Percentiles rank a stretch among this genome's conserved stretches.
Evolutionary conservation across 768 basidiomycete species (phyloP).

Genomic region (Arthromyces matolae): DNA sequence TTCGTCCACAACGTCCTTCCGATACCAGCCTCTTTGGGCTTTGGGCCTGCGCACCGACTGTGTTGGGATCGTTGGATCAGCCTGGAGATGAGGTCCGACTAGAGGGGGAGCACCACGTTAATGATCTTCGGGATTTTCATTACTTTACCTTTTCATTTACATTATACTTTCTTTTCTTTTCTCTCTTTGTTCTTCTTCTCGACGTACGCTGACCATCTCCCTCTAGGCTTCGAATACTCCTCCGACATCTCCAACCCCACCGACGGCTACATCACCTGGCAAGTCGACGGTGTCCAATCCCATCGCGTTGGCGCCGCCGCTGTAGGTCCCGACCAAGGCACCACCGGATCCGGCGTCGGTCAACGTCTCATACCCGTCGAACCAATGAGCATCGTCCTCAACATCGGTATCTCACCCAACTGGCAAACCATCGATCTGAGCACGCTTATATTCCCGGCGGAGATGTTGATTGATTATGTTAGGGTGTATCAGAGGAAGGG

Average conservation of each 20-base stretch:
- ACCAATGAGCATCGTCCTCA: conserved; percentile 57
- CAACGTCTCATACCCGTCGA: conserved; percentile 60
- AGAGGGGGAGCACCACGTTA: not conserved
- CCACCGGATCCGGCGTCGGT: conserved; percentile 43
- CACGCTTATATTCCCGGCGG: conserved; percentile 65
- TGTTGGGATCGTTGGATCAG: no score
- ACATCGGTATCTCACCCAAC: conserved; percentile 60
- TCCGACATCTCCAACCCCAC: conserved; percentile 49
- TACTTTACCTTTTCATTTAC: not conserved
- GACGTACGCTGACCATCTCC: not conserved
- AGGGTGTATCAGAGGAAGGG: conserved; percentile 73
- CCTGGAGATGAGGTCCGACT: no score
- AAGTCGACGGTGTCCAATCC: conserved; percentile 50
- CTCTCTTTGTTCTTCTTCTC: not conserved
- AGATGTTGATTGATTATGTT: conserved; percentile 74
- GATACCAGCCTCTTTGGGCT: no score
- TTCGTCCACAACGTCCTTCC: no score
- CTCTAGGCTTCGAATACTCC: conserved; percentile 72
- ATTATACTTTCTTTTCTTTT: not conserved
- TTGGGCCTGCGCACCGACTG: no score
- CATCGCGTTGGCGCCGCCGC: conserved; percentile 52
- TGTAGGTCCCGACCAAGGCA: conserved; percentile 37
- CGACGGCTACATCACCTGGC: conserved; percentile 75
- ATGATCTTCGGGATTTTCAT: not conserved
- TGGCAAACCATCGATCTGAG: conserved; percentile 60